These are phyloP conservation scores for Pseudogymnoascus sp. DNA, from an alignment of 2,329 filamentous ascomycete species.

Conservation along the genomic window DNA sequence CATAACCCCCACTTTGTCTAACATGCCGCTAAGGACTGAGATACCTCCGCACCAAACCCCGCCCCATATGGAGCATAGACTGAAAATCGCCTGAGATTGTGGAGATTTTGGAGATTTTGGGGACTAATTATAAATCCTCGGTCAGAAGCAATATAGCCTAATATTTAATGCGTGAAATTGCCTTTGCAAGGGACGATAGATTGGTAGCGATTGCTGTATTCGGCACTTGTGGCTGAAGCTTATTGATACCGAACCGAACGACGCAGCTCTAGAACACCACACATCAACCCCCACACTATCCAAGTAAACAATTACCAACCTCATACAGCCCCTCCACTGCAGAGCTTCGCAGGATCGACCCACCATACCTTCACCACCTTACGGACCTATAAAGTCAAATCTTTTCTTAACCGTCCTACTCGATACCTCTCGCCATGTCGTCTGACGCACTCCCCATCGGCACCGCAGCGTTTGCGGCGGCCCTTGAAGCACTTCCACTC, in stretches of 20 bases:
- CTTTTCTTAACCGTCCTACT: not conserved
- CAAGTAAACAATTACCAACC: not conserved
- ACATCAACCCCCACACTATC: not conserved
- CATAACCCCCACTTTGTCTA: constrained; percentile 6
- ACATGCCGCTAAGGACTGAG: not conserved
- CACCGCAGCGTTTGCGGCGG: constrained; percentile 57
- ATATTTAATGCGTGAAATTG: not conserved
- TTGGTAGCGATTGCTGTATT: not conserved
- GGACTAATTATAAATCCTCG: not conserved
- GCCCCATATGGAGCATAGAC: not conserved
- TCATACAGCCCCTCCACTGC: not conserved
- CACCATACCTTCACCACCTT: not conserved
- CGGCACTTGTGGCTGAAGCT: constrained; percentile 3
- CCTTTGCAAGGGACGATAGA: not conserved
- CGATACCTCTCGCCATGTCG: constrained; percentile 45
- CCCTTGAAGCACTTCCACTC: constrained; percentile 60
- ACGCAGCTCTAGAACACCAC: not conserved
- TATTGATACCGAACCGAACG: not conserved
- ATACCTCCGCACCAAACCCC: constrained; percentile 6
- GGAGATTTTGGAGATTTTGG: not conserved
- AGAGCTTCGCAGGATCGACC: not conserved
- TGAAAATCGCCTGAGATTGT: not conserved
- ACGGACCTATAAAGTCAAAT: not conserved
- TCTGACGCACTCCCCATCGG: constrained; percentile 56
- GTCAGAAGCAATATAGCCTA: not conserved